Percentiles rank a stretch among this genome's conserved stretches.
phyloP scores from a whole-genome alignment of 208 protist species.

The Leishmania amazonensis region DNA sequence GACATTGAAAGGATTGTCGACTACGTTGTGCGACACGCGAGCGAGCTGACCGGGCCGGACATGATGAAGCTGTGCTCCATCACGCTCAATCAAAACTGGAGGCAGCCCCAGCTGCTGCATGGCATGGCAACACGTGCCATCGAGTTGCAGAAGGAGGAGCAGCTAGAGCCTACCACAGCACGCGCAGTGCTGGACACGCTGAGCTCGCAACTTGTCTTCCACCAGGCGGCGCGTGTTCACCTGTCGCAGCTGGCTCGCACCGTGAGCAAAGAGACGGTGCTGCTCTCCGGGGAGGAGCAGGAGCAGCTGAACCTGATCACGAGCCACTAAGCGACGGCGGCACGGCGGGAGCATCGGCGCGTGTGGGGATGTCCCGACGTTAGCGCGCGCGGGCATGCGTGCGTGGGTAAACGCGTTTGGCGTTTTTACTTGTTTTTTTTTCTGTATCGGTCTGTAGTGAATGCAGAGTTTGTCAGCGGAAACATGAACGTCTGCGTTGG shows the following conservation, averaged over 20 bases:
- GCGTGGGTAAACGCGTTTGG: neutral
- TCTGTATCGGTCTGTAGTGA: neutral
- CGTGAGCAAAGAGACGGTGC: slow-evolving; percentile 67
- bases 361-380: neutral
- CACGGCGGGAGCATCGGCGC: neutral
- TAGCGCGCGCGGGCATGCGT: neutral
- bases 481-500: neutral
- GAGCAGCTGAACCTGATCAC: slow-evolving; percentile 58
- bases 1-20: slow-evolving; percentile 29
- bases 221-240: slow-evolving; percentile 46
- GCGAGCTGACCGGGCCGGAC: slow-evolving; percentile 41
- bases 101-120: slow-evolving; percentile 41
- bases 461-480: neutral
- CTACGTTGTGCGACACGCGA: slow-evolving; percentile 38
- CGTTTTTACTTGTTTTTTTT: neutral
- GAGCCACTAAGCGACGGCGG: slow-evolving; percentile 21
- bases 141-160: slow-evolving; percentile 33
- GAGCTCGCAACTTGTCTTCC: slow-evolving; percentile 44
- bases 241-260: slow-evolving; percentile 67
- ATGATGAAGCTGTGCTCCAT: slow-evolving; percentile 70
- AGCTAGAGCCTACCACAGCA: slow-evolving; percentile 38
- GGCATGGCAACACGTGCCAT: slow-evolving; percentile 56
- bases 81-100: slow-evolving; percentile 52
- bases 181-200: slow-evolving; percentile 75
- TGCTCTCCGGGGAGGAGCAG: slow-evolving; percentile 70